Evolutionary conservation across 768 basidiomycete species (phyloP).

Genomic region (Lactarius hatsudake): DNA sequence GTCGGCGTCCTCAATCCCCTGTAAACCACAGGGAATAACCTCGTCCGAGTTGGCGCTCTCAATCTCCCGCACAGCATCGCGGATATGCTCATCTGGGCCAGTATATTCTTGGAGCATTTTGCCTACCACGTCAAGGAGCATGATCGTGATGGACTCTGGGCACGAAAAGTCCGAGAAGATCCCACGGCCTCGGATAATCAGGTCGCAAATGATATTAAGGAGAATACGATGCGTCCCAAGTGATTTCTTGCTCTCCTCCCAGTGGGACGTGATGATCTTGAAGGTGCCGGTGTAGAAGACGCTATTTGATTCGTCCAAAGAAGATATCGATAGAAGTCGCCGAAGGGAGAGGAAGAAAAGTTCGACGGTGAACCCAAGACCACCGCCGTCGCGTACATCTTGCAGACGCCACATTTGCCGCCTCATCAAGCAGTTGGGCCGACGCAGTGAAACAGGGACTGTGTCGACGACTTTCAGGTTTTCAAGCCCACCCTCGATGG

Average conservation of each 20-base stretch:
- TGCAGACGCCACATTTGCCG: constrained; percentile 10
- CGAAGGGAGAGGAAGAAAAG: constrained; percentile 10
- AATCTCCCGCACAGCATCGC: neutral
- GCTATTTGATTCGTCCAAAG: neutral
- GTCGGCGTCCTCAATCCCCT: too few relatives aligned
- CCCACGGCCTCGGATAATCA: constrained; percentile 1
- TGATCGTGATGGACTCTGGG: neutral
- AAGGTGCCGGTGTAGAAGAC: neutral
- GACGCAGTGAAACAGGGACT: neutral
- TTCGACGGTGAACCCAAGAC: constrained; percentile 1
- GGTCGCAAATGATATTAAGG: constrained; percentile 9
- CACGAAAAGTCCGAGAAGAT: constrained; percentile 3
- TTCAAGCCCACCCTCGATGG: too few relatives aligned
- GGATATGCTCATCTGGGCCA: neutral
- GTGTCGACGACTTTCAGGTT: neutral
- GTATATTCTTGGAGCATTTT: neutral
- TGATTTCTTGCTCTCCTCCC: neutral
- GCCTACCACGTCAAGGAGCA: neutral
- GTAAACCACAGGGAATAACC: too few relatives aligned
- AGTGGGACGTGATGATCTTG: neutral
- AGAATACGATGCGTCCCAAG: constrained; percentile 4
- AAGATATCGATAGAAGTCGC: neutral
- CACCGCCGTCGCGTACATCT: neutral
- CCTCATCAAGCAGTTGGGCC: neutral
- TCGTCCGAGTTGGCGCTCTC: neutral